Percentiles rank a stretch among this genome's conserved stretches.
phyloP scores from a whole-genome alignment of 495 filamentous ascomycete species.

The Neurospora sp. region DNA sequence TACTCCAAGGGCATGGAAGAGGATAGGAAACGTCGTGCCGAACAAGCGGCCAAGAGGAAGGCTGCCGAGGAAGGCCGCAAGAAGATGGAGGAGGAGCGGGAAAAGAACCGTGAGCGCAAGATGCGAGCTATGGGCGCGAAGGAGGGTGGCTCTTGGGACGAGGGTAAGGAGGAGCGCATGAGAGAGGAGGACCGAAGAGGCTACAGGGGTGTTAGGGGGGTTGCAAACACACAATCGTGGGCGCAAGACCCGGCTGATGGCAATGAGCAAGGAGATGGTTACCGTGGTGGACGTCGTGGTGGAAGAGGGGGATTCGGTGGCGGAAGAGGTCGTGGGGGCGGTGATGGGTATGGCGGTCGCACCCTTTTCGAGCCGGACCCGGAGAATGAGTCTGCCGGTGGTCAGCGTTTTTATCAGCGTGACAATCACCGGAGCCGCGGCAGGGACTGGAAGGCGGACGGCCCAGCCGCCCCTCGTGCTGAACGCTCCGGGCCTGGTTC shows the following conservation, averaged over 20 bases:
- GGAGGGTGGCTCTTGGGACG: conserved; percentile 36
- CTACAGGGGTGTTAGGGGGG: conserved; percentile 29
- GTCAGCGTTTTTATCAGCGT: neutral
- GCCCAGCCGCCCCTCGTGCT: neutral
- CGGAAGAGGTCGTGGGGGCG: conserved; percentile 11
- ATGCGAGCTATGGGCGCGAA: conserved; percentile 34
- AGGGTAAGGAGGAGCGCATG: conserved; percentile 29
- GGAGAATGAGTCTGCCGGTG: neutral
- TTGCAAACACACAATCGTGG: neutral
- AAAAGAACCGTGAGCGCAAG: conserved; percentile 38
- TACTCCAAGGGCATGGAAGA: conserved; percentile 42
- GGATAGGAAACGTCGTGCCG: conserved; percentile 33
- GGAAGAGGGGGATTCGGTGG: conserved; percentile 13
- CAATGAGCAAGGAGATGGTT: conserved; percentile 8
- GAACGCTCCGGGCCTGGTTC: conserved; percentile 1
- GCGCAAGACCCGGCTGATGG: conserved; percentile 7
- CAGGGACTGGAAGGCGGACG: neutral
- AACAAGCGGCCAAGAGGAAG: conserved; percentile 29
- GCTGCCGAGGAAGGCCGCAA: conserved; percentile 32
- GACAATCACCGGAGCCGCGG: neutral
- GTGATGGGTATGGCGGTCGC: conserved; percentile 4
- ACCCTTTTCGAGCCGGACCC: neutral
- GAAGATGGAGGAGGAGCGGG: conserved; percentile 41
- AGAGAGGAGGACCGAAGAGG: conserved; percentile 21
- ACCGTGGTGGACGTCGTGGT: conserved; percentile 17